phyloP scores from a whole-genome alignment of 2,329 filamentous ascomycete species.

The Pseudopithomyces chartarum region DNA sequence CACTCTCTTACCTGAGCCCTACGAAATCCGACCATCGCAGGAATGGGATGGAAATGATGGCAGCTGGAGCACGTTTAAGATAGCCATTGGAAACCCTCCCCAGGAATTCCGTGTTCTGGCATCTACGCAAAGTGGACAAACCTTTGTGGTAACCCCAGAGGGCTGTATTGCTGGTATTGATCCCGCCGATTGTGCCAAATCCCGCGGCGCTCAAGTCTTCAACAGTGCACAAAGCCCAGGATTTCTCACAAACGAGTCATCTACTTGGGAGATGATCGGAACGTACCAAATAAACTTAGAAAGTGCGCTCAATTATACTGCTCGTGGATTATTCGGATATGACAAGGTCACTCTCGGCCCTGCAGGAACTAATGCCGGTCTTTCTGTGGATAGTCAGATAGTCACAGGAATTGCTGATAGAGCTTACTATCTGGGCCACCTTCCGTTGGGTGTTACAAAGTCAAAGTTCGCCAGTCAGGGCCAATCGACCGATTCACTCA shows the following conservation, averaged over 20 bases:
- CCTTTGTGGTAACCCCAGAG: slow-evolving; percentile 39
- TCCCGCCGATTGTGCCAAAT: slow-evolving; percentile 33
- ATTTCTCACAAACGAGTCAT: slow-evolving; percentile 35
- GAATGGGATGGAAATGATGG: slow-evolving; percentile 49
- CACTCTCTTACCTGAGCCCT: slow-evolving; percentile 25
- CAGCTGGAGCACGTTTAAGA: slow-evolving; percentile 49
- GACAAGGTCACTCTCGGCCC: slow-evolving; percentile 36
- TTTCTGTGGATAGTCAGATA: slow-evolving; percentile 33
- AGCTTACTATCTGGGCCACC: slow-evolving; percentile 37
- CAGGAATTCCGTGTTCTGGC: slow-evolving; percentile 46
- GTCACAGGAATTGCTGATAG: slow-evolving; percentile 35
- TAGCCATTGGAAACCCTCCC: slow-evolving; percentile 46
- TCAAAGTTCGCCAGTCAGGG: slow-evolving; percentile 36
- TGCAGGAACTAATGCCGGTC: slow-evolving; percentile 20
- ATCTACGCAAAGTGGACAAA: slow-evolving; percentile 39
- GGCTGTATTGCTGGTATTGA: slow-evolving; percentile 38
- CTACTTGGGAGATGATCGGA: slow-evolving; percentile 40
- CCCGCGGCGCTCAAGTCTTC: slow-evolving; percentile 38
- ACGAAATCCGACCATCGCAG: slow-evolving; percentile 38
- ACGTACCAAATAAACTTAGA: slow-evolving; percentile 39
- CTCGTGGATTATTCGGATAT: slow-evolving; percentile 36
- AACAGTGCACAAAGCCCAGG: slow-evolving; percentile 34
- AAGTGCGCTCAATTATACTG: slow-evolving; percentile 31
- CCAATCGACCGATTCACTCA: slow-evolving; percentile 30
- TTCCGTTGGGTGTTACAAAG: slow-evolving; percentile 35